phyloP scores from a whole-genome alignment of 208 protist species.

The Wallacemonas sp. region DNA sequence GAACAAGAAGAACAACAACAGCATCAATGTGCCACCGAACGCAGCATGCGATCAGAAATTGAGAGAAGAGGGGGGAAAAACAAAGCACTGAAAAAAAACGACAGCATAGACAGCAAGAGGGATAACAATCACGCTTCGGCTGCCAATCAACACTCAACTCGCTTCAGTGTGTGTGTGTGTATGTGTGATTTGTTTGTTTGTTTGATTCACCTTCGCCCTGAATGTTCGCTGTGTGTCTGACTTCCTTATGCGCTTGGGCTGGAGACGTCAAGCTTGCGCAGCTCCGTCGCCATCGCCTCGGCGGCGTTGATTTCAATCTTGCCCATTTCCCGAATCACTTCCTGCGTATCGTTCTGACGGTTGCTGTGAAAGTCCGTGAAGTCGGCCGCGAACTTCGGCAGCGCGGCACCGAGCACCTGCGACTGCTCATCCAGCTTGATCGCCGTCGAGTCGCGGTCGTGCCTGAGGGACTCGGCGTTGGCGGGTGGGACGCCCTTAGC shows the following conservation, averaged over 20 bases:
- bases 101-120: neutral
- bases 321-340: conserved; percentile 72
- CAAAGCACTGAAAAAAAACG: conserved; percentile 10
- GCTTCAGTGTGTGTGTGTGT: no score
- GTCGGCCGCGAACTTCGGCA: conserved; percentile 64
- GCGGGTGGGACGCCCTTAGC: conserved; percentile 13
- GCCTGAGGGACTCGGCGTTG: neutral
- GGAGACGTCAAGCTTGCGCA: conserved; percentile 58
- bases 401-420: conserved; percentile 32
- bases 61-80: conserved; percentile 9
- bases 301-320: conserved; percentile 83
- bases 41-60: no score
- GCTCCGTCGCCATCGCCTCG: conserved; percentile 60
- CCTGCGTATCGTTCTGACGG: conserved; percentile 83
- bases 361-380: conserved; percentile 74
- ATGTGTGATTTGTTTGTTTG: no score
- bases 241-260: conserved; percentile 2
- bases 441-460: neutral
- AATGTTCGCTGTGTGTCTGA: neutral
- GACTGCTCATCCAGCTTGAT: conserved; percentile 41
- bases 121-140: no score
- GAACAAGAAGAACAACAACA: conserved; percentile 11
- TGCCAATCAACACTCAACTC: no score
- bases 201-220: neutral
- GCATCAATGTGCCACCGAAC: no score